phyloP scores from a whole-genome alignment of 2,329 filamentous ascomycete genomes.

The Alternaria novae-zelandiae region DNA sequence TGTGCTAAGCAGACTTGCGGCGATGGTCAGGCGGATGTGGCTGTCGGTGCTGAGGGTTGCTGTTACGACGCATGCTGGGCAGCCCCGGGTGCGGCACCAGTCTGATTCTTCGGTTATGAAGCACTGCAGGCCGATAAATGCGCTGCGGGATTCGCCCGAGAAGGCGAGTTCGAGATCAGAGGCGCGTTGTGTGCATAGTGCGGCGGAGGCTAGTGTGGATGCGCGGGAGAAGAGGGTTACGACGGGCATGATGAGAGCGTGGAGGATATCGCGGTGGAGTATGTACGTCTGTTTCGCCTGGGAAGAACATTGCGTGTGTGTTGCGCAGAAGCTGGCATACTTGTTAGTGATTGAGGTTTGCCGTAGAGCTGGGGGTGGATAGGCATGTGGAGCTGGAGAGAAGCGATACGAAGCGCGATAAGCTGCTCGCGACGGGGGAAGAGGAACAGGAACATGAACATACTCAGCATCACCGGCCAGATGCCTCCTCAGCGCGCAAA shows the following conservation, averaged over 20 bases:
- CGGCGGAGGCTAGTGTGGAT: constrained; percentile 58
- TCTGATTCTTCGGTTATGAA: constrained; percentile 64
- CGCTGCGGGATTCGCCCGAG: constrained; percentile 61
- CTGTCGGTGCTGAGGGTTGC: constrained; percentile 56
- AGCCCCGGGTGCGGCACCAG: constrained; percentile 63
- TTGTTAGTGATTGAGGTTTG: neutral
- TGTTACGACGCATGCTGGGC: constrained; percentile 58
- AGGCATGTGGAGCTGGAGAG: neutral
- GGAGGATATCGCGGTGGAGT: constrained; percentile 65
- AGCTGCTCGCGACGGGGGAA: constrained; percentile 2
- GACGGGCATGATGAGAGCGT: constrained; percentile 64
- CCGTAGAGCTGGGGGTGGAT: neutral
- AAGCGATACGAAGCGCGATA: constrained; percentile 5
- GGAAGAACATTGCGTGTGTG: constrained; percentile 45
- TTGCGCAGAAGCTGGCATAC: constrained; percentile 47
- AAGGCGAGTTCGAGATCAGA: constrained; percentile 65
- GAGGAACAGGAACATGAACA: constrained; percentile 24
- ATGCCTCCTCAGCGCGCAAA: constrained; percentile 52
- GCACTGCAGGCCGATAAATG: constrained; percentile 66
- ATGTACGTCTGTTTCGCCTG: constrained; percentile 52
- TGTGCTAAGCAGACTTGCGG: constrained; percentile 52
- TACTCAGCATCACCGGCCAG: constrained; percentile 51
- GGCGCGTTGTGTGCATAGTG: constrained; percentile 55
- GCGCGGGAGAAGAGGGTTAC: constrained; percentile 63
- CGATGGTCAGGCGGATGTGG: constrained; percentile 55